Percentiles rank a stretch among this genome's conserved stretches.
Evolutionary conservation across 306 rosid genomes (phyloP).

Genomic region (Lablab purpureus): DNA sequence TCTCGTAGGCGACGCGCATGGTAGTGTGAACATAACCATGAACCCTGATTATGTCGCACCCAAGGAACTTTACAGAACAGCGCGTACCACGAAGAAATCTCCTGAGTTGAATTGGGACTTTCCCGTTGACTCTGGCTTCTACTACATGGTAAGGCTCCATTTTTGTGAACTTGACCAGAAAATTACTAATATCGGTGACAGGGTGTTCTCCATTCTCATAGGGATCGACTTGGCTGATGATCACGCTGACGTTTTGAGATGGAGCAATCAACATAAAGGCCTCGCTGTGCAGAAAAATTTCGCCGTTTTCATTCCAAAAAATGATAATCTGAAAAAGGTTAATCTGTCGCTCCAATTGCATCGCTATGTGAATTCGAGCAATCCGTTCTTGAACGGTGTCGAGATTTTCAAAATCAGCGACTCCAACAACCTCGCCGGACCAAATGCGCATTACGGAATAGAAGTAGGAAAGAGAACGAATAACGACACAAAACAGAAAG

Average conservation of each 20-base stretch:
- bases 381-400: constrained; percentile 53
- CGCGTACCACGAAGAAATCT: neutral
- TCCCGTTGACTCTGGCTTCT: constrained; percentile 23
- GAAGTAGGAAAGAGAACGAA: neutral
- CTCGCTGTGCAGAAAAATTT: constrained; percentile 40
- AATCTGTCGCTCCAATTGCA: constrained; percentile 37
- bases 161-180: constrained; percentile 44
- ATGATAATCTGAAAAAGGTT: neutral
- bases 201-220: constrained; percentile 48
- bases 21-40: neutral
- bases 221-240: constrained; percentile 35
- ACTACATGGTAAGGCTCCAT: constrained; percentile 51
- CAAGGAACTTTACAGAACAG: neutral
- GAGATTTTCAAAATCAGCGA: constrained; percentile 64
- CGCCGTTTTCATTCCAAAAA: neutral
- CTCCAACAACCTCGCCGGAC: constrained; percentile 48
- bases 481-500: neutral
- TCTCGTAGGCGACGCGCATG: neutral
- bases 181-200: accelerated
- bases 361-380: neutral
- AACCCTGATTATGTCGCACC: neutral
- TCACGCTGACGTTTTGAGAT: neutral
- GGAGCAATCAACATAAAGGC: neutral
- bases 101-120: constrained; percentile 47
- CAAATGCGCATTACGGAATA: constrained; percentile 21